Percentiles rank a stretch among this genome's conserved stretches.
Conservation (phyloP, 192 early-diverging fungal genomes). For the Coemansia sp. region DNA sequence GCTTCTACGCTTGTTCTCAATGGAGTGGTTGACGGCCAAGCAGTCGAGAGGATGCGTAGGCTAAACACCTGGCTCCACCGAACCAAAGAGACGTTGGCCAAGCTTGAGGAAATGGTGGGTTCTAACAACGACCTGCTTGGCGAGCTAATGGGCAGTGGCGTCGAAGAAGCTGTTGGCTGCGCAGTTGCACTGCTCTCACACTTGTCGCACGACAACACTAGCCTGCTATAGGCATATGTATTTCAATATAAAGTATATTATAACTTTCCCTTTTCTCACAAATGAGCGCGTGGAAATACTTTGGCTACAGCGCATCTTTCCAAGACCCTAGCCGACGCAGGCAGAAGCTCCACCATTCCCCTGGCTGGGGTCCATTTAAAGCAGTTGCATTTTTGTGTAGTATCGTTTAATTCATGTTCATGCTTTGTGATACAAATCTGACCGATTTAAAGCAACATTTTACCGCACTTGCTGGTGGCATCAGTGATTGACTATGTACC, state of each 20-base stretch:
- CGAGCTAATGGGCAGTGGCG: constrained; percentile 2
- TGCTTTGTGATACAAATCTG: not conserved
- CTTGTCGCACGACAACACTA: not conserved
- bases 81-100: not conserved
- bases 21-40: not conserved
- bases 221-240: not conserved
- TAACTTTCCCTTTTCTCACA: not conserved
- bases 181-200: not conserved
- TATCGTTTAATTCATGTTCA: not conserved
- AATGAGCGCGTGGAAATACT: not conserved
- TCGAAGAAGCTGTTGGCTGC: constrained; percentile 1
- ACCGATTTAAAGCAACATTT: not conserved
- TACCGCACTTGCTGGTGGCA: not conserved
- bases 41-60: not conserved
- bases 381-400: not conserved
- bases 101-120: not conserved
- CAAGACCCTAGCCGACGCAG: not conserved
- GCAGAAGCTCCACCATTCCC: not conserved
- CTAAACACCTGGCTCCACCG: not conserved
- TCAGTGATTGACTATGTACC: not conserved
- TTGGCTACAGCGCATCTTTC: not conserved
- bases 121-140: not conserved
- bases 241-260: not conserved
- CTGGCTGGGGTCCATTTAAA: not conserved
- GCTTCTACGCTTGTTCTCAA: not conserved